Percentiles rank a stretch among this genome's conserved stretches.
These are phyloP conservation scores for Nannizziopsis barbatae DNA, from an alignment of 2,329 filamentous ascomycete genomes.

Conservation along the genomic window DNA sequence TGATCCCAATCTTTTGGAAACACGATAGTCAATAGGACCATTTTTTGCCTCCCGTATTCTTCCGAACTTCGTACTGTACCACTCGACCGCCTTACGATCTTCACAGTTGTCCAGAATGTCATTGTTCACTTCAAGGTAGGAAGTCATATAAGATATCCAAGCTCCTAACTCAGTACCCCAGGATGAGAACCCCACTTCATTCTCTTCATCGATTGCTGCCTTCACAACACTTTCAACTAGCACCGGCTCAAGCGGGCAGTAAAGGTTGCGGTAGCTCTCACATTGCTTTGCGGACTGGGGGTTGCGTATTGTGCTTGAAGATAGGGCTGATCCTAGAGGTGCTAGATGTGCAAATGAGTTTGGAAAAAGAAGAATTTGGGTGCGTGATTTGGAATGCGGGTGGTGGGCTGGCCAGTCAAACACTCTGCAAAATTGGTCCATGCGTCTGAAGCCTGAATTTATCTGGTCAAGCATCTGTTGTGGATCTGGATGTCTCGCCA, in stretches of 20 bases:
- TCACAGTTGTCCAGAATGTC: constrained; percentile 21
- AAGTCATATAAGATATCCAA: constrained; percentile 21
- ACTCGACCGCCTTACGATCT: constrained; percentile 20
- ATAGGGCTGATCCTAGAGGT: not conserved
- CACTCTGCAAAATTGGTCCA: constrained; percentile 18
- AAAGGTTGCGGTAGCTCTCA: constrained; percentile 16
- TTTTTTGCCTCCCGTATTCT: constrained; percentile 19
- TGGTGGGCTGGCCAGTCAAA: constrained; percentile 20
- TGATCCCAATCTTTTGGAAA: constrained; percentile 21
- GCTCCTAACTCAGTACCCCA: constrained; percentile 18
- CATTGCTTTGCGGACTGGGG: constrained; percentile 9
- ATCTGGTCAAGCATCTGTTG: constrained; percentile 17
- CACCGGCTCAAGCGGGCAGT: constrained; percentile 16
- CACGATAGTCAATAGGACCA: constrained; percentile 17
- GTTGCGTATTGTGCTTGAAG: not conserved
- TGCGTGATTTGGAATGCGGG: constrained; percentile 3
- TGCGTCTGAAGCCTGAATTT: constrained; percentile 19
- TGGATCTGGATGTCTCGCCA: constrained; percentile 10
- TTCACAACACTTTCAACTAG: constrained; percentile 22
- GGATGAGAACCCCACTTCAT: constrained; percentile 13
- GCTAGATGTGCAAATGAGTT: constrained; percentile 16
- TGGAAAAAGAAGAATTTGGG: constrained; percentile 15
- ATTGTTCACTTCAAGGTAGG: constrained; percentile 22
- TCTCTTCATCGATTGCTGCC: constrained; percentile 20
- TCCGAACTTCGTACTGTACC: constrained; percentile 24